A percentile compares a stretch with the other conserved stretches of the same genome.
Conservation (phyloP, 768 basidiomycete genomes). For the Termitomyces sp. region DNA sequence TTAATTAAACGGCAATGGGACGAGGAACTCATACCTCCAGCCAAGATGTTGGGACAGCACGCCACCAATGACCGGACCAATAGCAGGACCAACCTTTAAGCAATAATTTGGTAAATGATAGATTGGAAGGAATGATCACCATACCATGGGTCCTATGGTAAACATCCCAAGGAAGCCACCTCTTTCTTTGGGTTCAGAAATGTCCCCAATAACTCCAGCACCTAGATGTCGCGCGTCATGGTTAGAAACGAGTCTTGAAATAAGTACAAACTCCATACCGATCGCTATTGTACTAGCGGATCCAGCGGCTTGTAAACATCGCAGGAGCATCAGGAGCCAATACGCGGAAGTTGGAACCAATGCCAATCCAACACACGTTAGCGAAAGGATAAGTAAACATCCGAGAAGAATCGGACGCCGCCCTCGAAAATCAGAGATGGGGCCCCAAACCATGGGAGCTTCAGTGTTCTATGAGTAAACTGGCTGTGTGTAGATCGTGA, state of each 20-base stretch:
- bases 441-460: slow-evolving; percentile 72
- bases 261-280: slow-evolving; percentile 33
- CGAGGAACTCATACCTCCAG: slow-evolving; percentile 45
- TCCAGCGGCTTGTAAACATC: slow-evolving; percentile 76
- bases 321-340: slow-evolving; percentile 77
- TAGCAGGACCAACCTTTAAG: slow-evolving; percentile 53
- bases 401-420: slow-evolving; percentile 59
- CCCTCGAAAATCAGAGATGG: slow-evolving; percentile 63
- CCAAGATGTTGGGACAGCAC: slow-evolving; percentile 53
- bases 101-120: not conserved
- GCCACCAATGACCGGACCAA: slow-evolving; percentile 62
- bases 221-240: slow-evolving; percentile 30
- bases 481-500: not conserved
- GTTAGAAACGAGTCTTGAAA: not conserved
- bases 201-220: slow-evolving; percentile 77
- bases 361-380: slow-evolving; percentile 63
- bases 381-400: slow-evolving; percentile 59
- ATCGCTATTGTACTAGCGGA: slow-evolving; percentile 78
- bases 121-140: not conserved
- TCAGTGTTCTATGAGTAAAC: not conserved
- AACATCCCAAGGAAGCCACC: slow-evolving; percentile 74
- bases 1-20: not conserved
- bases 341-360: slow-evolving; percentile 54
- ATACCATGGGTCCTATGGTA: slow-evolving; percentile 60
- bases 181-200: slow-evolving; percentile 67